Evolutionary conservation across 257 asterid genomes (phyloP).

Genomic region (Henckelia pumila): DNA sequence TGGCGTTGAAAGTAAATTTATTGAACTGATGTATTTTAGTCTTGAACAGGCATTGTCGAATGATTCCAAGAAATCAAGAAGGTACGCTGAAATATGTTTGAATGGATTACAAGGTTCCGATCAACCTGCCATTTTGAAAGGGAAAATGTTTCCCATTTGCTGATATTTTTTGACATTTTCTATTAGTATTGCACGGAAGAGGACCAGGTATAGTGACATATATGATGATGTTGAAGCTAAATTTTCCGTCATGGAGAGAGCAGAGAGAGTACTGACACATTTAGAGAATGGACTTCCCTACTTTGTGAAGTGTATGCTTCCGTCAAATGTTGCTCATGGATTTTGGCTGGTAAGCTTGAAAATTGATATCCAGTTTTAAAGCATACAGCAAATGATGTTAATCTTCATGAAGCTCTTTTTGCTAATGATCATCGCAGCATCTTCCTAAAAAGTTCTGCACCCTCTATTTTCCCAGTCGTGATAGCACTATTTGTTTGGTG

Average conservation of each 20-base stretch:
- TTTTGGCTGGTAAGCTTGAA: slow-evolving; percentile 80
- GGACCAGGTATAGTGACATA: slow-evolving; percentile 43
- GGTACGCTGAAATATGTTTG: slow-evolving; percentile 25
- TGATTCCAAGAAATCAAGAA: slow-evolving; percentile 11
- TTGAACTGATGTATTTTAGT: background rate
- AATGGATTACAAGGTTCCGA: slow-evolving; percentile 12
- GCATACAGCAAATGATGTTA: slow-evolving; percentile 1
- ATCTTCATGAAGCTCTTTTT: slow-evolving; percentile 10
- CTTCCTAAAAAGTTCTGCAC: slow-evolving; percentile 65
- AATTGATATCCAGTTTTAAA: slow-evolving; percentile 3
- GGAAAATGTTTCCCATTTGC: slow-evolving; percentile 12
- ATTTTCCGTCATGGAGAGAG: slow-evolving; percentile 63
- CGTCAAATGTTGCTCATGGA: slow-evolving; percentile 85
- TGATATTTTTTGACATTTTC: slow-evolving; percentile 18
- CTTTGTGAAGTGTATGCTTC: slow-evolving; percentile 81
- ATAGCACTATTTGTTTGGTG: slow-evolving; percentile 56
- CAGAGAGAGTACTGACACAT: slow-evolving; percentile 43
- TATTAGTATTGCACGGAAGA: slow-evolving; percentile 40
- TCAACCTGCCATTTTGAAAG: slow-evolving; percentile 9
- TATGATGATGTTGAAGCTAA: slow-evolving; percentile 60
- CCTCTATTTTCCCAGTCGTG: slow-evolving; percentile 53
- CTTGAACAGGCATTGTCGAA: background rate
- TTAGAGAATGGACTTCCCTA: slow-evolving; percentile 49
- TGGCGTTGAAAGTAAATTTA: background rate
- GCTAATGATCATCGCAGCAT: slow-evolving; percentile 48